Percentiles rank a stretch among this genome's conserved stretches.
Conservation (phyloP, 768 basidiomycete species). For the Clavulina sp. region DNA sequence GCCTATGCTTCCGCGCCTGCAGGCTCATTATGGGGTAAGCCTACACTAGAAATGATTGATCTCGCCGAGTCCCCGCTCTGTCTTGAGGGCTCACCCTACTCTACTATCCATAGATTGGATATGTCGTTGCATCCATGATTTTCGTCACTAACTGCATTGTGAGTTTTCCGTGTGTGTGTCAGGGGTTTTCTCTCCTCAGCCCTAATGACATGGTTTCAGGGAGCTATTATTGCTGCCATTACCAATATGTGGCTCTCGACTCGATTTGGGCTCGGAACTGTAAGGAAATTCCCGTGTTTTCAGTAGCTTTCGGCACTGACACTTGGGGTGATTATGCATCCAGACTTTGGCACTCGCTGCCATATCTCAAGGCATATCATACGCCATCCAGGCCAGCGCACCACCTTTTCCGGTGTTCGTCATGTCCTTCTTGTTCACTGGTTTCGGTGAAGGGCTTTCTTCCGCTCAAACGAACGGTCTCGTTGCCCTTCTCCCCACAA, state of each 20-base stretch:
- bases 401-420: conserved; percentile 31
- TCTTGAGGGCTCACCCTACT: too few species aligned
- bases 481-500: conserved; percentile 25
- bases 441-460: conserved; percentile 29
- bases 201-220: conserved; percentile 19
- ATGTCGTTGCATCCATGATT: conserved; percentile 39
- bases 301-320: too few species aligned
- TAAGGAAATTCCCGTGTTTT: too few species aligned
- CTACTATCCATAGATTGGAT: conserved; percentile 26
- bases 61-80: not conserved
- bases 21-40: conserved; percentile 33
- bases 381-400: conserved; percentile 23
- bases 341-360: conserved; percentile 21
- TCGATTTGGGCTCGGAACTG: conserved; percentile 31
- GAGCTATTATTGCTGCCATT: conserved; percentile 31
- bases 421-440: conserved; percentile 26
- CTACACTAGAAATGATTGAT: not conserved
- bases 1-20: conserved; percentile 45
- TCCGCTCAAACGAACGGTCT: conserved; percentile 36
- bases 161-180: not conserved
- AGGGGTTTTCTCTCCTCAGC: not conserved
- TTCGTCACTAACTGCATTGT: conserved; percentile 31
- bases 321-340: too few species aligned
- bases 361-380: conserved; percentile 18
- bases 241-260: conserved; percentile 32